Evolutionary conservation across 768 basidiomycete species (phyloP), one percentile per base, ranked within the genome.

Genomic region (Lentinus tigrinus): DNA sequence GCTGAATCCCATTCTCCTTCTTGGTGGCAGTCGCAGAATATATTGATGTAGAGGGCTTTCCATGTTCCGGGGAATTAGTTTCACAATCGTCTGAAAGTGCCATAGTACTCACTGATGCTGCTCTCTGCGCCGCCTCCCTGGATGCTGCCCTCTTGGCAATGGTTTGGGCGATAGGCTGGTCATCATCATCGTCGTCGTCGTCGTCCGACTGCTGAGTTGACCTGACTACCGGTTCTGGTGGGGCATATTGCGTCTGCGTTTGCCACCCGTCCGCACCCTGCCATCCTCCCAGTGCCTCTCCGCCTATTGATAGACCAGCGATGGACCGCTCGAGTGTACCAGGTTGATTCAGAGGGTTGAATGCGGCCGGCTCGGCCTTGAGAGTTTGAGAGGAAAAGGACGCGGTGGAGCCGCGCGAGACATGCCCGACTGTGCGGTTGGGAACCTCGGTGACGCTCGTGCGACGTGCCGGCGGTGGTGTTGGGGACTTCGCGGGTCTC

Each of bases 211-310:
- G 65, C 31, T 61, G 40, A 19, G 31, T 38, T 5, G 44, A 44
- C 5, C 37, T 44, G 11, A 54, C 53, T 9, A 54, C 13, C 17
- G 57, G 75, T 24, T 79, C 76, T 23, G 74, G 71, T 10, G 54
- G 51, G 2, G 60, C 54, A 37, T 67, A 70, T 19, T 60, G 26
- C 42, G 64, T 68, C 54, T 70, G 68, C 16, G 60, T 63, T 26
- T 84, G 82, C 86, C 87, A 89, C 26, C 77, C 80, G 2, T 73
- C 69, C 26, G 63, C 52, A 16, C 61, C 63, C 28, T 85, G 82
- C 87, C 88, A 89, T 17, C 77, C 80, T 2, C 73, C 70, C 9
- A 73, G 66, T 8, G 67, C 68, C 66, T 84, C 82, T 6, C 76
- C 82, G 27, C 79, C 79, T 34, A 81, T 65, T 6, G 77, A 74